phyloP scores from a whole-genome alignment of 1,284 basidiomycete genomes.

The Apiotrichum mycotoxinovorans region DNA sequence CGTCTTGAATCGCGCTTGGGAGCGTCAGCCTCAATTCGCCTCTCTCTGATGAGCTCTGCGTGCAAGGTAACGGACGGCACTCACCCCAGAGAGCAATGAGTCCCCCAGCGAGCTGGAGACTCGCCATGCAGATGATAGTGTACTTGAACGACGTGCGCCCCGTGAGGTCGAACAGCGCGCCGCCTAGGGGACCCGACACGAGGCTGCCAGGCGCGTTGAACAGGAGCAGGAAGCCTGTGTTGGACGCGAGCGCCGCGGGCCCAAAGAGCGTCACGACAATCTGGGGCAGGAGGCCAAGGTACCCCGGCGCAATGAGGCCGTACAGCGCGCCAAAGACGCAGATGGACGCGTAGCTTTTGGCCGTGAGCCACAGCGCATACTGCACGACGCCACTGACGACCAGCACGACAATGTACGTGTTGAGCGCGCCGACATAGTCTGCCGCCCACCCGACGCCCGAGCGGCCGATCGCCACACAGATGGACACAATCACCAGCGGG shows the following conservation, averaged over 20 bases:
- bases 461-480: slow-evolving; percentile 13
- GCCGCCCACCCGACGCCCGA: slow-evolving; percentile 8
- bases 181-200: slow-evolving; percentile 11
- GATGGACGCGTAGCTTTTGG: not conserved
- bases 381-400: slow-evolving; percentile 12
- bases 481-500: slow-evolving; percentile 11
- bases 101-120: slow-evolving; percentile 11
- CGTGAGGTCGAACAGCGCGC: slow-evolving; percentile 11
- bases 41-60: not conserved
- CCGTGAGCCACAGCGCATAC: slow-evolving; percentile 18
- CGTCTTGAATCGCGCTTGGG: slow-evolving; percentile 12
- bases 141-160: slow-evolving; percentile 8
- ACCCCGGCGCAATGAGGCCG: slow-evolving; percentile 30
- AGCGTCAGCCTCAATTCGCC: too few species aligned
- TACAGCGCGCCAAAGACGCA: slow-evolving; percentile 14
- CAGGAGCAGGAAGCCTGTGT: slow-evolving; percentile 24
- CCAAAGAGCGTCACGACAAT: slow-evolving; percentile 37
- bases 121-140: slow-evolving; percentile 7
- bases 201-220: slow-evolving; percentile 17
- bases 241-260: slow-evolving; percentile 31
- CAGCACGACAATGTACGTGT: slow-evolving; percentile 18
- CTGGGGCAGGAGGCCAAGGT: slow-evolving; percentile 33
- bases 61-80: too few species aligned
- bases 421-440: slow-evolving; percentile 13
- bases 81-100: slow-evolving; percentile 16